These are phyloP conservation scores for Takakia lepidozioides DNA, from an alignment of 225 moss, liverwort and hornwort genomes.

Conservation along the genomic window DNA sequence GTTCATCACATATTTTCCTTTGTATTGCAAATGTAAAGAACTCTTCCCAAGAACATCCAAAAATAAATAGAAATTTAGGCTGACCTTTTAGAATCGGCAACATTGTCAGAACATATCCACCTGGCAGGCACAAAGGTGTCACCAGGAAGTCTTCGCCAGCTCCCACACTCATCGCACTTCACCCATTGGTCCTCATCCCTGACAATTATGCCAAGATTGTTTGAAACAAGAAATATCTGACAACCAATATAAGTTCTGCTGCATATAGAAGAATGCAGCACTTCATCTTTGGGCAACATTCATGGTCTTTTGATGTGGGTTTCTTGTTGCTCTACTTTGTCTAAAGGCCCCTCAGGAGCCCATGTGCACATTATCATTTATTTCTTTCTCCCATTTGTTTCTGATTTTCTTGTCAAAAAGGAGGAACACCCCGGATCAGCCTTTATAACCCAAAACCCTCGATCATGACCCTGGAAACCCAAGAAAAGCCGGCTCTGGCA, in stretches of 20 bases:
- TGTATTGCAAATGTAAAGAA: not conserved
- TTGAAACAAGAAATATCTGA: conserved; percentile 18
- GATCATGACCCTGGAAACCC: no score
- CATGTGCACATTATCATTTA: no score
- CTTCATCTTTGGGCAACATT: not conserved
- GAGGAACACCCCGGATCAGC: no score
- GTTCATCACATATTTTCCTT: no score
- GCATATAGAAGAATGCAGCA: not conserved
- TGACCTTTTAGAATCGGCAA: conserved; percentile 70
- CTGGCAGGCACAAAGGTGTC: conserved; percentile 58
- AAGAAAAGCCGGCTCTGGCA: no score
- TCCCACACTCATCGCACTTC: conserved; percentile 83
- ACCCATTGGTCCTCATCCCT: conserved; percentile 93
- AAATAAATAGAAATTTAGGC: not conserved
- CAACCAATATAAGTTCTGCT: conserved; percentile 1
- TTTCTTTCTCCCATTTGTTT: no score
- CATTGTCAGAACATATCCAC: conserved; percentile 85
- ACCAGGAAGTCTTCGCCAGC: conserved; percentile 73
- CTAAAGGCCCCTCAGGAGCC: no score
- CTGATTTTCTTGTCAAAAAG: no score
- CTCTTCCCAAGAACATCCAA: not conserved
- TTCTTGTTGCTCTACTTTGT: no score
- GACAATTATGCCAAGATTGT: conserved; percentile 1
- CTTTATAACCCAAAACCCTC: no score
- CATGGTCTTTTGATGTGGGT: no score